These are phyloP conservation scores for Alternaria sp. DNA, from an alignment of 2,329 filamentous ascomycete species.

Conservation along the genomic window DNA sequence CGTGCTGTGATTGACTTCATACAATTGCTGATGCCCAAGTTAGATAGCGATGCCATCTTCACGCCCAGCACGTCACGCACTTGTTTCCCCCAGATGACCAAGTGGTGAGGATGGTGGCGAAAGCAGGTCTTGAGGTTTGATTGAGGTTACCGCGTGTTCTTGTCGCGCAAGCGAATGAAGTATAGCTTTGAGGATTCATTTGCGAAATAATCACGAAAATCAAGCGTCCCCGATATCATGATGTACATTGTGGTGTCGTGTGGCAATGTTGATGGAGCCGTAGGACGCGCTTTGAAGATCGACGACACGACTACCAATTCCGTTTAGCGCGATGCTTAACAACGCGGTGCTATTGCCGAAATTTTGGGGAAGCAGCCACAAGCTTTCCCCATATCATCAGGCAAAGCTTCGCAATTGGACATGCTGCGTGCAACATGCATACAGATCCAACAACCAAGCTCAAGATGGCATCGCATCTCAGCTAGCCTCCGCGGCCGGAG, in stretches of 20 bases:
- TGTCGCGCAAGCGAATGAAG: not conserved
- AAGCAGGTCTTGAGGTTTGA: not conserved
- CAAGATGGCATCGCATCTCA: not conserved
- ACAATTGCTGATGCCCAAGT: no score
- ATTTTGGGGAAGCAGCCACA: not conserved
- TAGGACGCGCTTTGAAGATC: not conserved
- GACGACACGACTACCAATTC: not conserved
- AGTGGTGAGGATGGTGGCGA: not conserved
- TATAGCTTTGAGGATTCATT: no score
- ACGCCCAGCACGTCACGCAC: no score
- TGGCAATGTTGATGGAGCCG: not conserved
- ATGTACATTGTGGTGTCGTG: not conserved
- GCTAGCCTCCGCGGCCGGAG: slow-evolving; percentile 33
- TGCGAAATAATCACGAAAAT: not conserved
- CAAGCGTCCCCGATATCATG: not conserved
- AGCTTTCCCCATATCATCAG: not conserved
- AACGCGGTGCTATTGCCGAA: slow-evolving; percentile 11
- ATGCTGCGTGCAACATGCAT: not conserved
- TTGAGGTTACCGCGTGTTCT: not conserved
- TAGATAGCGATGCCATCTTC: not conserved
- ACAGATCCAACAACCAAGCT: not conserved
- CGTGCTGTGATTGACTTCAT: no score
- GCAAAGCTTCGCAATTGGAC: slow-evolving; percentile 2
- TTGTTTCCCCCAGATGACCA: not conserved
- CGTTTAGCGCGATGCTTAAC: not conserved